These are phyloP conservation scores for Chrysanthemum lavandulifolium DNA, from an alignment of 129 eudicot genomes.

Conservation along the genomic window DNA sequence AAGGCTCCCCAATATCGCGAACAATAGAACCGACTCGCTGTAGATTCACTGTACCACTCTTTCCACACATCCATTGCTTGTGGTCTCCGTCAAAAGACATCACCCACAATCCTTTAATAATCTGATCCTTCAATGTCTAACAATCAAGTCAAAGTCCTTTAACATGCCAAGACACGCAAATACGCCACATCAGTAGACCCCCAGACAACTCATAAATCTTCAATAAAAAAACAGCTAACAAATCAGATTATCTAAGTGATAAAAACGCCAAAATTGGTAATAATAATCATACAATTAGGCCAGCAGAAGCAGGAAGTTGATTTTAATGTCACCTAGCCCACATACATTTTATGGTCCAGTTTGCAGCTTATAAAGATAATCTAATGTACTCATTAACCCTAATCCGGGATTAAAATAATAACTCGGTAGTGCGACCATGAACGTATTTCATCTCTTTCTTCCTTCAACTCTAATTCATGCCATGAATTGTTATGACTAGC, in stretches of 20 bases:
- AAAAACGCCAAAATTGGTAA: not conserved
- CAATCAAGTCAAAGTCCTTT: conserved; percentile 30
- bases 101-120: conserved; percentile 24
- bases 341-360: too few species aligned
- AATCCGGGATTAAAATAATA: too few species aligned
- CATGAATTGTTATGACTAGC: too few species aligned
- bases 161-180: not conserved
- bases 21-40: conserved; percentile 77
- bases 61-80: conserved; percentile 85
- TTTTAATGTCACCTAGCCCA: too few species aligned
- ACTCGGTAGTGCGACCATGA: too few species aligned
- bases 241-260: not conserved
- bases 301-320: not conserved
- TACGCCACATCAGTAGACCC: conserved; percentile 16
- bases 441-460: too few species aligned
- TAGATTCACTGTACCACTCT: conserved; percentile 62
- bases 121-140: conserved; percentile 21
- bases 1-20: conserved; percentile 95
- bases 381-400: too few species aligned
- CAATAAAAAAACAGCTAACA: not conserved
- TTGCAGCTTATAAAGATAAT: too few species aligned
- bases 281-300: not conserved
- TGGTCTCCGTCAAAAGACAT: conserved; percentile 77
- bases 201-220: conserved; percentile 8
- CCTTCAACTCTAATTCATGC: too few species aligned